Evolutionary conservation across 208 protist genomes (phyloP).

Genomic region (Trichomonas tenax): DNA sequence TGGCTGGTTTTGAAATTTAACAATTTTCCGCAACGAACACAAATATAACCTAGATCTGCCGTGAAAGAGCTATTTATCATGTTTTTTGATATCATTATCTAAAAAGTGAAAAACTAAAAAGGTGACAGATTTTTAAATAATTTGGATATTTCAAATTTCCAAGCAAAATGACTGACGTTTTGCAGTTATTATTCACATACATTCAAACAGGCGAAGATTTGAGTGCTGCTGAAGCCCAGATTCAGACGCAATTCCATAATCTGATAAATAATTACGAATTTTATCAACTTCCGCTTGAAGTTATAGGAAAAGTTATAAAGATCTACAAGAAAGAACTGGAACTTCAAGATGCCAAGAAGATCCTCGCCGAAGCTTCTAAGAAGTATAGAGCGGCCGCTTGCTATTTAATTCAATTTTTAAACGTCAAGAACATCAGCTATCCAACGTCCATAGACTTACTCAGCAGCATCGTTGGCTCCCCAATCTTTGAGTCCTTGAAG

Average conservation of each 20-base stretch:
- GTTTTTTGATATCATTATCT: too few species aligned
- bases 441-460: background rate
- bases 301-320: background rate
- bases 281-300: background rate
- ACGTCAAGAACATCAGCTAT: background rate
- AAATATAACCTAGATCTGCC: too few species aligned
- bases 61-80: too few species aligned
- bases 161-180: background rate
- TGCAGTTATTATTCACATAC: background rate
- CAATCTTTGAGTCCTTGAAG: background rate
- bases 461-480: background rate
- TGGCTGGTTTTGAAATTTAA: too few species aligned
- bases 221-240: background rate
- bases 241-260: background rate
- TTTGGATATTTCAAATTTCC: too few species aligned
- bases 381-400: background rate
- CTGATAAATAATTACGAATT: background rate
- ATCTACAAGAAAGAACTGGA: background rate
- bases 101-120: background rate
- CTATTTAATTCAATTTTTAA: background rate
- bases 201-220: background rate
- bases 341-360: background rate
- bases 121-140: background rate
- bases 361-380: background rate
- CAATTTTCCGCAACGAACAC: too few species aligned